Evolutionary conservation across 2,329 filamentous ascomycete species (phyloP).

Genomic region (Podosphaera fusca): DNA sequence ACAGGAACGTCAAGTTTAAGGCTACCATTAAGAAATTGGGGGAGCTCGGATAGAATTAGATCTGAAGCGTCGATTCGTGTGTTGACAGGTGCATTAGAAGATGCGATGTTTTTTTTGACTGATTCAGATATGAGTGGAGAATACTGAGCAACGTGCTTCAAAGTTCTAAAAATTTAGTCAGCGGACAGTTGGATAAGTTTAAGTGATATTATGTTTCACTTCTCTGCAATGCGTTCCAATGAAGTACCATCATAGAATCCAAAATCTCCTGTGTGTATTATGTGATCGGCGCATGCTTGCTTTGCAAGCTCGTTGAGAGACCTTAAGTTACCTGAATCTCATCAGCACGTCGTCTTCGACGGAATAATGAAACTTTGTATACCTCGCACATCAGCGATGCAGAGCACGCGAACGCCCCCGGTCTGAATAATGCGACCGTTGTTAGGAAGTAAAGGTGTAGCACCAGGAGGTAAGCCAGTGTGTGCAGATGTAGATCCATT

Average conservation of each 20-base stretch:
- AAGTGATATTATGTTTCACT: slow-evolving; percentile 32
- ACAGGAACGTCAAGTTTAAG: slow-evolving; percentile 88
- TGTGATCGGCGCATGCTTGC: slow-evolving; percentile 84
- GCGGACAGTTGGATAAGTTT: background rate
- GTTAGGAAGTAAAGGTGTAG: slow-evolving; percentile 41
- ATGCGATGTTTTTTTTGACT: slow-evolving; percentile 42
- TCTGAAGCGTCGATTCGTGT: slow-evolving; percentile 59
- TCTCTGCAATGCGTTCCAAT: slow-evolving; percentile 90
- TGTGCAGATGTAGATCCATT: slow-evolving; percentile 31
- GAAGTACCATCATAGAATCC: slow-evolving; percentile 97
- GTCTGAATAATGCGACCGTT: slow-evolving; percentile 43
- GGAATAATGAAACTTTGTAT: slow-evolving; percentile 10
- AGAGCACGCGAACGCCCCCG: slow-evolving; percentile 42
- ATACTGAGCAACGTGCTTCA: slow-evolving; percentile 97
- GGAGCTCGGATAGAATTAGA: slow-evolving; percentile 77
- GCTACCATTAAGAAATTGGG: slow-evolving; percentile 67
- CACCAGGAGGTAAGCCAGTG: slow-evolving; percentile 29
- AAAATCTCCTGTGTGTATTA: slow-evolving; percentile 97
- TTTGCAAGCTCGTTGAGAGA: slow-evolving; percentile 93
- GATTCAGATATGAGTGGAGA: slow-evolving; percentile 75
- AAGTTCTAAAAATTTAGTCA: slow-evolving; percentile 36
- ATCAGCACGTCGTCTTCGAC: slow-evolving; percentile 8
- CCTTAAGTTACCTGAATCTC: slow-evolving; percentile 56
- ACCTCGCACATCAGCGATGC: slow-evolving; percentile 53
- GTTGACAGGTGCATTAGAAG: slow-evolving; percentile 59